Conservation (phyloP, 805 yeast species). For the Saturnispora bothae region DNA sequence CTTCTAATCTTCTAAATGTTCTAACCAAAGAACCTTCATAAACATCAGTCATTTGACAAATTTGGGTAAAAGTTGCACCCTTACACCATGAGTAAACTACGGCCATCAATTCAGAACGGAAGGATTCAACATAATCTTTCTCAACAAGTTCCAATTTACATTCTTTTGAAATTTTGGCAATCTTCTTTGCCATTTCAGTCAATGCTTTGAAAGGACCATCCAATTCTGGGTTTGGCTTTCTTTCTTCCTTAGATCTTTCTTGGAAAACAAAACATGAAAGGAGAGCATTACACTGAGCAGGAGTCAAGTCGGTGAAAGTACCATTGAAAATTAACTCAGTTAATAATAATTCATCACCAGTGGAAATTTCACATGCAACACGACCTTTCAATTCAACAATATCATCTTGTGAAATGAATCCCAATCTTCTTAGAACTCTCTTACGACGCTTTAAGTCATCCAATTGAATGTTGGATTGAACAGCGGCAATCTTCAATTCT, state of each 20-base stretch:
- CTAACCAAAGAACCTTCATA: constrained; percentile 95
- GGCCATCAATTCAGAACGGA: constrained; percentile 92
- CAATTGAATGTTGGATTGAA: constrained; percentile 84
- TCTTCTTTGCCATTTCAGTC: constrained; percentile 83
- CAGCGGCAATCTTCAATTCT: constrained; percentile 61
- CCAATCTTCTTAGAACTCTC: constrained; percentile 84
- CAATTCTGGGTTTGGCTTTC: constrained; percentile 77
- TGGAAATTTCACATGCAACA: constrained; percentile 82
- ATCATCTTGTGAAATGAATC: constrained; percentile 78
- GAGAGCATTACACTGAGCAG: constrained; percentile 88
- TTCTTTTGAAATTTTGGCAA: constrained; percentile 84
- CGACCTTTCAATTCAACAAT: constrained; percentile 94
- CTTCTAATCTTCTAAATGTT: constrained; percentile 90
- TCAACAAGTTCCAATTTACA: constrained; percentile 84
- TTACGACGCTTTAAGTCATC: constrained; percentile 91
- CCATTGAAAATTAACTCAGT: constrained; percentile 95
- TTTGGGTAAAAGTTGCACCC: constrained; percentile 92
- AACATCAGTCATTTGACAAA: constrained; percentile 97
- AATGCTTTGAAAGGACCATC: constrained; percentile 85
- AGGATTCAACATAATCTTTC: constrained; percentile 84
- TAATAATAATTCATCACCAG: constrained; percentile 75
- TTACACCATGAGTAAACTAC: constrained; percentile 95
- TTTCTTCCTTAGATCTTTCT: constrained; percentile 83
- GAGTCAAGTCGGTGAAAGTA: constrained; percentile 75
- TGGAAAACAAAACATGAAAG: constrained; percentile 94